phyloP scores from a whole-genome alignment of 2,329 filamentous ascomycete genomes.

The Phyllosticta capitalensis region DNA sequence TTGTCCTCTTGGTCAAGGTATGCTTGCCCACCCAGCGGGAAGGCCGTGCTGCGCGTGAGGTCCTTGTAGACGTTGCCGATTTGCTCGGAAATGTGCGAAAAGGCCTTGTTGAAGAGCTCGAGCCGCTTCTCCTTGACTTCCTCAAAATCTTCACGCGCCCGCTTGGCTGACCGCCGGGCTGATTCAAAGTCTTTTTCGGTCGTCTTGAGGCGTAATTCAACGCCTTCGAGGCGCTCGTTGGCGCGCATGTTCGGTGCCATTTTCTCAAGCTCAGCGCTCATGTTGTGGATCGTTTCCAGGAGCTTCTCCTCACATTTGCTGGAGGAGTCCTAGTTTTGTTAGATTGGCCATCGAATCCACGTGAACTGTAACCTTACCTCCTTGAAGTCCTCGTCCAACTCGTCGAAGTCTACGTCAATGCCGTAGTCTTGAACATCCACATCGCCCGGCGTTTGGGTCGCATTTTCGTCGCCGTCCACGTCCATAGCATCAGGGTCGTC shows the following conservation, averaged over 20 bases:
- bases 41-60: slow-evolving; percentile 80
- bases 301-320: slow-evolving; percentile 65
- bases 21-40: slow-evolving; percentile 78
- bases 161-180: slow-evolving; percentile 63
- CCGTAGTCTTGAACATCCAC: slow-evolving; percentile 76
- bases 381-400: slow-evolving; percentile 72
- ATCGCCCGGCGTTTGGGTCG: slow-evolving; percentile 37
- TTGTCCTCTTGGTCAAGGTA: slow-evolving; percentile 93
- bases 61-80: slow-evolving; percentile 93
- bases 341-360: neutral
- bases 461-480: slow-evolving; percentile 59
- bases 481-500: slow-evolving; percentile 86
- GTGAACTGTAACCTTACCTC: slow-evolving; percentile 30
- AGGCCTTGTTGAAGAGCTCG: slow-evolving; percentile 91
- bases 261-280: slow-evolving; percentile 78
- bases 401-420: slow-evolving; percentile 78
- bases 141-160: slow-evolving; percentile 74
- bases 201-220: slow-evolving; percentile 70
- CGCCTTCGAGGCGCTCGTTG: slow-evolving; percentile 79
- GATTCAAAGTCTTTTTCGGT: slow-evolving; percentile 87
- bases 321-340: slow-evolving; percentile 50
- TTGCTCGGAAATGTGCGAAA: slow-evolving; percentile 87
- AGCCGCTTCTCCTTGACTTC: slow-evolving; percentile 71
- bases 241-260: slow-evolving; percentile 96
- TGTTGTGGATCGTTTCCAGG: slow-evolving; percentile 63